phyloP scores from a whole-genome alignment of 768 basidiomycete species.

The Leucosporidium yakuticum region DNA sequence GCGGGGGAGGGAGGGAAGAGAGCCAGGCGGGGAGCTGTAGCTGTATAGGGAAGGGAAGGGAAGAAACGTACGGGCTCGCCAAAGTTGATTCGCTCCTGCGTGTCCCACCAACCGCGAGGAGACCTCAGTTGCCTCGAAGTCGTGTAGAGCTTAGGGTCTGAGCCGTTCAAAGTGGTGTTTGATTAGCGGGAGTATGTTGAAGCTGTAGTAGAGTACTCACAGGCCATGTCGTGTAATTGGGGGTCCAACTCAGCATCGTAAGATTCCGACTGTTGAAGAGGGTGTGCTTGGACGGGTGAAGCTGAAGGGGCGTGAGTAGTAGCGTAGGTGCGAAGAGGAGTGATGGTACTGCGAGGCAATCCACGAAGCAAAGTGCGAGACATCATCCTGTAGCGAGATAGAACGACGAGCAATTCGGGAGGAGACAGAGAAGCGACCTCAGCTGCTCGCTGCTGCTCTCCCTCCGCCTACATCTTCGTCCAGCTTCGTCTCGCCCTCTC shows the following conservation, averaged over 20 bases:
- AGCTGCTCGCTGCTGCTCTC: no score
- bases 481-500: not conserved
- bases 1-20: not conserved
- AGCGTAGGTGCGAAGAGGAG: no score
- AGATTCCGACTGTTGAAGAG: not conserved
- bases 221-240: constrained; percentile 38
- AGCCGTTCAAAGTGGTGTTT: not conserved
- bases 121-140: constrained; percentile 42
- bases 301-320: constrained; percentile 4
- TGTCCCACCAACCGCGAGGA: constrained; percentile 46
- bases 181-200: not conserved
- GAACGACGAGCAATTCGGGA: no score
- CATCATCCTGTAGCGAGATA: no score
- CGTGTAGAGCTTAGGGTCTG: constrained; percentile 43
- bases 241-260: constrained; percentile 34
- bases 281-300: constrained; percentile 2
- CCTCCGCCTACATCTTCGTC: no score
- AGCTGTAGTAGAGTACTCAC: not conserved
- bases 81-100: constrained; percentile 46
- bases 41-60: not conserved
- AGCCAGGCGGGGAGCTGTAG: not conserved
- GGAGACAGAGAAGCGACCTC: no score
- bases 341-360: no score
- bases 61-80: constrained; percentile 43
- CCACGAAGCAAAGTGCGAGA: no score